phyloP scores from a whole-genome alignment of 23 red algal genomes.

The Cyanidium caldarium region DNA sequence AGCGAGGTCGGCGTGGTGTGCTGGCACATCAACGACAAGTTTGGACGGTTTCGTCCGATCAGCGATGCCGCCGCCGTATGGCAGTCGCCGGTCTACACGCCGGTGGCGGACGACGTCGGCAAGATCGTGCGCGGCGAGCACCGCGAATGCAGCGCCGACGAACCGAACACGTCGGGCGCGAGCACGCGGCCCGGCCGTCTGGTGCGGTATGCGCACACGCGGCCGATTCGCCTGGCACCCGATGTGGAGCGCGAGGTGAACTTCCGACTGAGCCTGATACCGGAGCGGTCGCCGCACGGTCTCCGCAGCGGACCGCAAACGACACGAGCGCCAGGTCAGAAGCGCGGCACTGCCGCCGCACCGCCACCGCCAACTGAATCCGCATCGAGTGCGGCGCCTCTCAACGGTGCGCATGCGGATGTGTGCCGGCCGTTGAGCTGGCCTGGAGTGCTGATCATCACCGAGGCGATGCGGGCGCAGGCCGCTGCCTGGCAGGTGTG shows the following conservation, averaged over 20 bases:
- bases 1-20: not conserved
- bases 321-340: too few species aligned
- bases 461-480: not conserved
- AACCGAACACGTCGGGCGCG: not conserved
- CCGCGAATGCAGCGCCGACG: not conserved
- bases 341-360: too few species aligned
- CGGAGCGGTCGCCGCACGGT: not conserved
- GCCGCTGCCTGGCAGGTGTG: not conserved
- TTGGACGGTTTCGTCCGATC: conserved; percentile 3
- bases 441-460: not conserved
- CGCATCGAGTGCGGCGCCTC: not conserved
- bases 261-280: not conserved
- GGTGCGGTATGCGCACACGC: not conserved
- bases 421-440: not conserved
- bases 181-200: too few species aligned
- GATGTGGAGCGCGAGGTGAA: not conserved
- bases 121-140: not conserved
- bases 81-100: not conserved
- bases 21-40: not conserved
- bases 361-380: too few species aligned
- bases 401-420: too few species aligned
- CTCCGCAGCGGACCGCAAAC: too few species aligned
- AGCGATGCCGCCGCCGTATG: not conserved
- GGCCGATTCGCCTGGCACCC: not conserved
- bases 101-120: not conserved